Conservation (phyloP, 306 rosid species). For the Gillenia trifoliata region DNA sequence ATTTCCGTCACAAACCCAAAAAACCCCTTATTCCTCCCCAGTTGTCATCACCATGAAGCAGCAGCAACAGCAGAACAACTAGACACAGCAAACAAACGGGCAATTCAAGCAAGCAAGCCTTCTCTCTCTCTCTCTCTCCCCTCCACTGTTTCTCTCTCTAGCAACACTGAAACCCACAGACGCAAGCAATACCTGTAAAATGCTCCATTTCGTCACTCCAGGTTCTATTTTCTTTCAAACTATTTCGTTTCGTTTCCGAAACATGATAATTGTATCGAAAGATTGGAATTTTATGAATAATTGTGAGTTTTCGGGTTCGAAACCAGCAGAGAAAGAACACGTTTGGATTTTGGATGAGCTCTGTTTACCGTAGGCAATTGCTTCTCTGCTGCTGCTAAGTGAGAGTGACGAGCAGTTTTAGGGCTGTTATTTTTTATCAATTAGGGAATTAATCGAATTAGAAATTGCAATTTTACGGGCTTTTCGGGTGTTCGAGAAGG, state of each 20-base stretch:
- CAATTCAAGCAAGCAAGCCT: background rate
- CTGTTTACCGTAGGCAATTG: background rate
- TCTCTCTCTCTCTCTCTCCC: background rate
- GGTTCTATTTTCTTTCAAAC: conserved; percentile 13
- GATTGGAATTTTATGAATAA: background rate
- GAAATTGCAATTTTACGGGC: background rate
- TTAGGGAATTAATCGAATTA: background rate
- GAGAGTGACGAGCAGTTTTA: background rate
- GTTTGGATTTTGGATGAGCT: background rate
- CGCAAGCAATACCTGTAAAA: background rate
- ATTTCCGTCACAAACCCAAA: background rate
- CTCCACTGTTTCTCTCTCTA: background rate
- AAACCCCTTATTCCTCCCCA: background rate
- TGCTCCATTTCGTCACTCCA: conserved; percentile 6
- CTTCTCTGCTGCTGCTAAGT: background rate
- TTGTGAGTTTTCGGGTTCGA: background rate
- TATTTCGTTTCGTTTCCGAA: too few relatives aligned
- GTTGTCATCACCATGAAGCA: background rate
- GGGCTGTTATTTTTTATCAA: background rate
- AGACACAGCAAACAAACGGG: background rate
- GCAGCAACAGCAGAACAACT: background rate
- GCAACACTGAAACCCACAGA: background rate
- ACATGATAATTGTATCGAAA: background rate
- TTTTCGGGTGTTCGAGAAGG: background rate
- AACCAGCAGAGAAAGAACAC: background rate